Evolutionary conservation across 1,284 basidiomycete genomes (phyloP), one percentile per base, ranked within the genome.

Genomic region (Retiboletus fuscus): DNA sequence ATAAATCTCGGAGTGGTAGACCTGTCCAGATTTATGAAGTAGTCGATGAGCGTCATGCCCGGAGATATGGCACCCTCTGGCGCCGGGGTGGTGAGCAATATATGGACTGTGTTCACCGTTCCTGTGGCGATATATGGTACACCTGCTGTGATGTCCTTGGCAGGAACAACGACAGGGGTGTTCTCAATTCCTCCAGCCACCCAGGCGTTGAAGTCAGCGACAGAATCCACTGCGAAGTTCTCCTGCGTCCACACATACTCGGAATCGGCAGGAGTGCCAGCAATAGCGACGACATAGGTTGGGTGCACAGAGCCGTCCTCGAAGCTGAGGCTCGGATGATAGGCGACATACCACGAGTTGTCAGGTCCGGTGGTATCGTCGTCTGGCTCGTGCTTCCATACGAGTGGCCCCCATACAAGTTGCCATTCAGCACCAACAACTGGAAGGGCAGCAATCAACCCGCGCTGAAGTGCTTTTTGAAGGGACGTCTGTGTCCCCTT

Each of bases 251-350:
- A 73, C 3, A 15, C 68, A 18, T 66, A 68, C 24, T 3, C 2
- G 12, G 71, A 51, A 20, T 22, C 16, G 18, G 15, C 0, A 3
- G 69, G 69, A 18, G 75, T 79, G 11, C 74, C 69, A 1, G 76
- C 69, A 12, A 76, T 30, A 41, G 69, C 69, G 18, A 78, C 46
- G n/a, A 69, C 71, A 24, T 76, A 72, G 44, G 76, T 63, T 2
- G 68, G 62, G 18, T 61, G 65, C 34, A 39, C 34, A 39, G 34
- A 39, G 34, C 34, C 34, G 34, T 39, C 34, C 34, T 39, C 34
- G 34, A 39, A 39, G 8, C 11, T 7, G 34, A 39, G 34, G 34
- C 34, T 39, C 11, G 34, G 34, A 39, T 39, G 34, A 39, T 5
- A 39, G 34, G 34, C 34, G 34, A 39, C 34, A 39, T 39, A 39